A percentile compares a stretch with the other conserved stretches of the same genome.
Evolutionary conservation across 345 rosid genomes (phyloP).

Genomic region (Turritis glabra): DNA sequence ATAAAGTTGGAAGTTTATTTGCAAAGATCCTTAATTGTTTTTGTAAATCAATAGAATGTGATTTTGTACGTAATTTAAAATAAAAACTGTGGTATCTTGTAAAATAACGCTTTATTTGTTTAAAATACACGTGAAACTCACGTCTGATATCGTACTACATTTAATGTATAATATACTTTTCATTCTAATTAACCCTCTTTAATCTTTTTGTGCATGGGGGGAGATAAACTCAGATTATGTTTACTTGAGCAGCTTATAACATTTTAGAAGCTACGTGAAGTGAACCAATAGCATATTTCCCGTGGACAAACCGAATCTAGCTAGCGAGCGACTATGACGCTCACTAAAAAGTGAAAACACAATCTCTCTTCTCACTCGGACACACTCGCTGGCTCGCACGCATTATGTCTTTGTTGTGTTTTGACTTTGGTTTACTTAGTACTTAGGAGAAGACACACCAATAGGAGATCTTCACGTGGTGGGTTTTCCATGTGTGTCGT

Average conservation of each 20-base stretch:
- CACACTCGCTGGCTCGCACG: background rate
- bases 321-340: background rate
- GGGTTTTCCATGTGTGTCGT: slow-evolving; percentile 5
- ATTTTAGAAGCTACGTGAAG: slow-evolving; percentile 49
- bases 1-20: background rate
- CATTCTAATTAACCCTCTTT: background rate
- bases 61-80: no score
- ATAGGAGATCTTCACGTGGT: slow-evolving; percentile 9
- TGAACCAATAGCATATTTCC: slow-evolving; percentile 46
- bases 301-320: slow-evolving; percentile 10
- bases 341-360: background rate
- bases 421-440: background rate
- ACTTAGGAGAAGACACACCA: background rate
- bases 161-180: no score
- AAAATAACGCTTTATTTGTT: no score
- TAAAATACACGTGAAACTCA: no score
- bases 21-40: no score
- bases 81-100: no score
- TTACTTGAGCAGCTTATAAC: slow-evolving; percentile 16
- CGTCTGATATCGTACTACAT: no score
- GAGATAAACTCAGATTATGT: background rate
- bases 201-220: background rate
- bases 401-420: slow-evolving; percentile 1
- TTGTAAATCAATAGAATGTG: no score
- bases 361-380: background rate